Conservation (phyloP, 2,329 filamentous ascomycete genomes). For the Neofusicoccum cordaticola region DNA sequence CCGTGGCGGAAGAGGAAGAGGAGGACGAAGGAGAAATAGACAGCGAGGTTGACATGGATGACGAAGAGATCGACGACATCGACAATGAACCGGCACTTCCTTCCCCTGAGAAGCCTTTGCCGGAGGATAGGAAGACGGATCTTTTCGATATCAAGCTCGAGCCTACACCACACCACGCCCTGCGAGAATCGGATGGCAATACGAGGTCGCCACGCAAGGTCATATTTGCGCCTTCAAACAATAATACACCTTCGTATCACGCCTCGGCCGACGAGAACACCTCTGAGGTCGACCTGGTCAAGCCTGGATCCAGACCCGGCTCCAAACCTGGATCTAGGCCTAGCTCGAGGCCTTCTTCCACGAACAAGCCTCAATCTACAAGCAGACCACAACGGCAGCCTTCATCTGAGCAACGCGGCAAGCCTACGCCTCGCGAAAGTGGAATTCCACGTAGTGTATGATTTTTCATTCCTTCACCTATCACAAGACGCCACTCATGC, state of each 20-base stretch:
- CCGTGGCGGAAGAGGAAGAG: slow-evolving; percentile 28
- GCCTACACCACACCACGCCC: slow-evolving; percentile 27
- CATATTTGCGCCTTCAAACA: slow-evolving; percentile 32
- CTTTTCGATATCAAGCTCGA: slow-evolving; percentile 35
- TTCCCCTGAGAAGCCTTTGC: slow-evolving; percentile 23
- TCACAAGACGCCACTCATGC: neutral
- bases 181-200: slow-evolving; percentile 37
- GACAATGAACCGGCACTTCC: slow-evolving; percentile 23
- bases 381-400: neutral
- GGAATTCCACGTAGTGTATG: slow-evolving; percentile 17
- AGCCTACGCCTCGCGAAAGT: neutral
- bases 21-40: slow-evolving; percentile 29
- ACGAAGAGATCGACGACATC: slow-evolving; percentile 12
- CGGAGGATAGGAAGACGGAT: slow-evolving; percentile 24
- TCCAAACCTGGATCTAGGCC: slow-evolving; percentile 10
- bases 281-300: slow-evolving; percentile 29
- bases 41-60: slow-evolving; percentile 22
- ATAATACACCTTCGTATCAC: slow-evolving; percentile 28
- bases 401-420: neutral
- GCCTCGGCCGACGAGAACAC: slow-evolving; percentile 34
- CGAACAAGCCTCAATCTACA: slow-evolving; percentile 16
- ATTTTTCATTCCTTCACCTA: neutral
- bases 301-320: neutral
- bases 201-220: slow-evolving; percentile 36
- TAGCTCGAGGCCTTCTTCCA: slow-evolving; percentile 22